Conservation (phyloP, 1,139 yeast genomes). For the Entelexis paramagnoliae region DNA sequence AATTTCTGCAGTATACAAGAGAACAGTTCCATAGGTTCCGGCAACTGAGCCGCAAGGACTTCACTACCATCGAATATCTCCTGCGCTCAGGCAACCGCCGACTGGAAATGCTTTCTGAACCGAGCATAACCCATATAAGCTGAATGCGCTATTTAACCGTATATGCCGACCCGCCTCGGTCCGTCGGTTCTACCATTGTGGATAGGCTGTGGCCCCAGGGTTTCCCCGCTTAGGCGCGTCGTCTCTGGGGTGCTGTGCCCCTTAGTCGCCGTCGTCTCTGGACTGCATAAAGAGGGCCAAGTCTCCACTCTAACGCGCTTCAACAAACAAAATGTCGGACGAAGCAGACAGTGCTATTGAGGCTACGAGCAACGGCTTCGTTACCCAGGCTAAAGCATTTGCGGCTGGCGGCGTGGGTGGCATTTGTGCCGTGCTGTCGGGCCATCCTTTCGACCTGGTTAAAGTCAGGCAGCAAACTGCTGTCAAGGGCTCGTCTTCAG, state of each 20-base stretch:
- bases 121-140: constrained; percentile 30
- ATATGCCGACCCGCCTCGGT: constrained; percentile 5
- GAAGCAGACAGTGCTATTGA: constrained; percentile 18
- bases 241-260: background rate
- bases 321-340: constrained; percentile 16
- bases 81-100: constrained; percentile 65
- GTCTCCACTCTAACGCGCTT: background rate
- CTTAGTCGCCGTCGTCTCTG: background rate
- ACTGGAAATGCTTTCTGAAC: constrained; percentile 55
- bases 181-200: background rate
- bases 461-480: constrained; percentile 77
- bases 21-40: constrained; percentile 55
- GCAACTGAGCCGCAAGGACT: constrained; percentile 61
- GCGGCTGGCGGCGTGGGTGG: constrained; percentile 88
- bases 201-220: background rate
- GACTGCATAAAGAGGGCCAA: background rate
- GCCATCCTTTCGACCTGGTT: constrained; percentile 90
- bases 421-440: constrained; percentile 76
- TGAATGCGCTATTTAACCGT: background rate
- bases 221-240: constrained; percentile 8
- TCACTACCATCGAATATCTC: constrained; percentile 76
- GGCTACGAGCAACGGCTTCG: constrained; percentile 20
- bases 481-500: constrained; percentile 32
- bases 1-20: constrained; percentile 35
- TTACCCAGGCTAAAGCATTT: constrained; percentile 57